Conservation (phyloP, 805 yeast genomes). For the Saccharomycopsis sp. region DNA sequence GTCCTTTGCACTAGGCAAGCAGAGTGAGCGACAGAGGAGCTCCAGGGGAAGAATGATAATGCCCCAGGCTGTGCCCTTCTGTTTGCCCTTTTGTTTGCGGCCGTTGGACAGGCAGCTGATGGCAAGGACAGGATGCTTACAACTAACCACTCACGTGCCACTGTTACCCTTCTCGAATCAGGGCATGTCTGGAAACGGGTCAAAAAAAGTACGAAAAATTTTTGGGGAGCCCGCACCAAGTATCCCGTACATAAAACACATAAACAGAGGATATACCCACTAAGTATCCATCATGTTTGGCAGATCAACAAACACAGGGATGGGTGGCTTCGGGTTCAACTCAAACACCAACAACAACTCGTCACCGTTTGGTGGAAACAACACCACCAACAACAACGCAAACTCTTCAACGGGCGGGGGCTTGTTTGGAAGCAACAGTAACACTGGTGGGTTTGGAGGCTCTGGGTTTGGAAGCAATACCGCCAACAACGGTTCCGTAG, state of each 20-base stretch:
- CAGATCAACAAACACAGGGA: constrained; percentile 9
- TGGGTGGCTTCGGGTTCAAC: constrained; percentile 19
- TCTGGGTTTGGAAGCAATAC: constrained; percentile 19
- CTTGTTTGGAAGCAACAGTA: constrained; percentile 17
- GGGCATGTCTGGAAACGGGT: neutral
- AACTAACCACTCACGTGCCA: neutral
- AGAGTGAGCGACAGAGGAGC: too few species aligned
- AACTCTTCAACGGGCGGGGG: constrained; percentile 7
- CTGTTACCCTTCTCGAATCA: neutral
- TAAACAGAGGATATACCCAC: too few species aligned
- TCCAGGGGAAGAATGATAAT: too few species aligned
- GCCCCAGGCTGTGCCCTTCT: too few species aligned
- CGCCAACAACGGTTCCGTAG: constrained; percentile 23
- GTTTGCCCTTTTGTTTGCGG: constrained; percentile 2
- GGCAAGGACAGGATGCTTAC: neutral
- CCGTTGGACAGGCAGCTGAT: neutral
- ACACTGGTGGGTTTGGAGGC: neutral
- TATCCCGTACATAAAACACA: too few species aligned
- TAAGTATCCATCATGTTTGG: constrained; percentile 10
- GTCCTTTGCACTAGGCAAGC: too few species aligned
- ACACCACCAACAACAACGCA: constrained; percentile 24
- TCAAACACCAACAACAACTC: constrained; percentile 10
- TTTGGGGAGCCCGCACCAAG: neutral
- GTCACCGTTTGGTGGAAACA: constrained; percentile 13
- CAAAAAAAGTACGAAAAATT: neutral